These are phyloP conservation scores for Podospora pseudoanserina DNA, from an alignment of 495 filamentous ascomycete species.

Conservation along the genomic window DNA sequence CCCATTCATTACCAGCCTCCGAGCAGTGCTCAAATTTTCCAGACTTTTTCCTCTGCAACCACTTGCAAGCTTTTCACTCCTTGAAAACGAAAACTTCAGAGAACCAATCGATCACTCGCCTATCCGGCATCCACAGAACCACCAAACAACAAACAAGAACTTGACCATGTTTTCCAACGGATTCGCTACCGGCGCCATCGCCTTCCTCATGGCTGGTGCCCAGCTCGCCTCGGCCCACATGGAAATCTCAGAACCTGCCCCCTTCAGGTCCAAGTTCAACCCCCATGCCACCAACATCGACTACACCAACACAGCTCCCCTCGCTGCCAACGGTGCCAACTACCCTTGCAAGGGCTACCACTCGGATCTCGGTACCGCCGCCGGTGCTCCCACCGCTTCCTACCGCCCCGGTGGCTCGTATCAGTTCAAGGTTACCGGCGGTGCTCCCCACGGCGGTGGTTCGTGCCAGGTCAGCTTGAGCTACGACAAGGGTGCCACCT, in stretches of 20 bases:
- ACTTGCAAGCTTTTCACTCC: constrained; percentile 5
- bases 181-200: constrained; percentile 27
- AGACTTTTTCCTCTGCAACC: neutral
- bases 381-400: constrained; percentile 44
- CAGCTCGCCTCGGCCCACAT: constrained; percentile 55
- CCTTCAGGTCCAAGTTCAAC: constrained; percentile 53
- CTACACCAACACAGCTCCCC: constrained; percentile 59
- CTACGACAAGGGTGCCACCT: constrained; percentile 59
- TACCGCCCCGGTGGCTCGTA: constrained; percentile 55
- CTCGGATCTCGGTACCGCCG: constrained; percentile 45
- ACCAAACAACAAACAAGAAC: neutral
- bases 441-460: constrained; percentile 60
- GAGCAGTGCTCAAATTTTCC: constrained; percentile 24
- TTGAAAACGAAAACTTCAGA: neutral
- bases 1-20: constrained; percentile 12
- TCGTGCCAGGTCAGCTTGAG: constrained; percentile 62
- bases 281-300: constrained; percentile 44
- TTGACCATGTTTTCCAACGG: constrained; percentile 38
- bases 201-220: constrained; percentile 29
- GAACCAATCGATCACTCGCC: constrained; percentile 12
- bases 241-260: constrained; percentile 54
- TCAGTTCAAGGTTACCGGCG: constrained; percentile 56
- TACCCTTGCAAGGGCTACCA: constrained; percentile 70
- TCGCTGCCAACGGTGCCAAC: constrained; percentile 45
- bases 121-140: constrained; percentile 18